Conservation (phyloP, 2,329 filamentous ascomycete species). For the Elsinoe fawcettii region DNA sequence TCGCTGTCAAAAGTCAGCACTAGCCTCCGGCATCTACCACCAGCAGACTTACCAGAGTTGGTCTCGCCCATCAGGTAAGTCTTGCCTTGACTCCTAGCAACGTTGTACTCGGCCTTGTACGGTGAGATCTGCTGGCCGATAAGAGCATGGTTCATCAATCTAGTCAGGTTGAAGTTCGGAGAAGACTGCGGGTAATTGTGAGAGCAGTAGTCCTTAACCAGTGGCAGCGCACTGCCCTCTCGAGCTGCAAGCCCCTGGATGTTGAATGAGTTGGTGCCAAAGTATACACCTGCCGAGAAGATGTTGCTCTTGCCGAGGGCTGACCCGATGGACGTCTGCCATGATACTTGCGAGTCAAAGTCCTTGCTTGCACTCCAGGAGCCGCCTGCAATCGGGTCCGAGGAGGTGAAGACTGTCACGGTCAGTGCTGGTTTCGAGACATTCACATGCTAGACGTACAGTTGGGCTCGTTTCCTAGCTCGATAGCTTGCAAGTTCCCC, state of each 20-base stretch:
- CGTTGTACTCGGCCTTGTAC: constrained; percentile 17
- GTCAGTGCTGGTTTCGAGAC: not conserved
- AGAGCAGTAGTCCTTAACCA: constrained; percentile 17
- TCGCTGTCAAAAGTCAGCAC: constrained; percentile 15
- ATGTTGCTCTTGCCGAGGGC: constrained; percentile 11
- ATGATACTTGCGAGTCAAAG: constrained; percentile 18
- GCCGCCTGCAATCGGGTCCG: constrained; percentile 16
- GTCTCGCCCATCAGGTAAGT: constrained; percentile 26
- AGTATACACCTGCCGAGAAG: constrained; percentile 20
- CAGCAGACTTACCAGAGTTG: constrained; percentile 24
- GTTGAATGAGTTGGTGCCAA: constrained; percentile 19
- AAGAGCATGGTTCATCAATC: constrained; percentile 18
- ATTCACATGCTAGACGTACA: not conserved
- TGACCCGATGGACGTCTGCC: constrained; percentile 16
- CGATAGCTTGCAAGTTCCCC: constrained; percentile 16
- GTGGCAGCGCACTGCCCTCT: constrained; percentile 16
- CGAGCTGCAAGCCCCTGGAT: constrained; percentile 16
- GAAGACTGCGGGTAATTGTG: constrained; percentile 43
- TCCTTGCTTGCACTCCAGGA: constrained; percentile 16
- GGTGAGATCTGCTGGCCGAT: constrained; percentile 20
- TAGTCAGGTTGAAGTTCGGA: constrained; percentile 17
- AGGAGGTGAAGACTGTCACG: constrained; percentile 15
- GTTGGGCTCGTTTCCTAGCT: constrained; percentile 29
- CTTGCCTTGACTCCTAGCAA: constrained; percentile 15
- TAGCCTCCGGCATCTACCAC: not conserved